Evolutionary conservation across 225 moss, liverwort and hornwort species (phyloP), one percentile per base, ranked within the genome.

Genomic region (Sphagnum contortum): DNA sequence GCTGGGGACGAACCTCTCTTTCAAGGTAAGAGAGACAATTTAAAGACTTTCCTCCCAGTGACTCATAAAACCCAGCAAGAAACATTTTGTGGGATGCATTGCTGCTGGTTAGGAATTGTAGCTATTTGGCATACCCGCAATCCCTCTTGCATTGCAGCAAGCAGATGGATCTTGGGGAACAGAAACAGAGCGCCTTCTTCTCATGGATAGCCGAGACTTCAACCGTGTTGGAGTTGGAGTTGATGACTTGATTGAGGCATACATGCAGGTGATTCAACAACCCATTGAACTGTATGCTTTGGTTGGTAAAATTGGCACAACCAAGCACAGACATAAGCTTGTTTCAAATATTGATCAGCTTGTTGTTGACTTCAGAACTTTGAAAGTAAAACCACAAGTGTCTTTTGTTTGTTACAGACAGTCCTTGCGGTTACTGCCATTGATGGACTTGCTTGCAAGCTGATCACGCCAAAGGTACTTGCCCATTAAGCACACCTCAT

Each of bases 161-260:
- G 46, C 65, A 60, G 75, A 79, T 60, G 79, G 79, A 61, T 75
- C 75, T 13, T 79, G 79, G 79, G 79, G 65, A 61, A 75, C 75
- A 13, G 75, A 79, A 57, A 79, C 72, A 60, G 75, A 79, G 57
- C 63, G 75, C 44, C 59, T 79, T 0, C 56, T 79, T 12, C 69
- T 79, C 56, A 79, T 79, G 75, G 79, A 79, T 50, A 79, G 72
- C 66, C 71, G 71, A 72, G 79, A 79, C 57, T 79, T 75, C 51
- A 75, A 79, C 54, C 79, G 79, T 45, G 64, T 79, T 49, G 79
- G 79, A 55, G 72, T 79, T 48, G 79, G 79, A 12, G 68, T 75
- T 53, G 75, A 79, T 75, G 79, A 79, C 48, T 66, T 79, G 50
- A 79, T 79, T 48, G 79, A 79, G 62, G 79, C 75, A 2, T 79